Evolutionary conservation across 2,329 filamentous ascomycete species (phyloP).

Genomic region (Aaosphaeria pasadenensis): DNA sequence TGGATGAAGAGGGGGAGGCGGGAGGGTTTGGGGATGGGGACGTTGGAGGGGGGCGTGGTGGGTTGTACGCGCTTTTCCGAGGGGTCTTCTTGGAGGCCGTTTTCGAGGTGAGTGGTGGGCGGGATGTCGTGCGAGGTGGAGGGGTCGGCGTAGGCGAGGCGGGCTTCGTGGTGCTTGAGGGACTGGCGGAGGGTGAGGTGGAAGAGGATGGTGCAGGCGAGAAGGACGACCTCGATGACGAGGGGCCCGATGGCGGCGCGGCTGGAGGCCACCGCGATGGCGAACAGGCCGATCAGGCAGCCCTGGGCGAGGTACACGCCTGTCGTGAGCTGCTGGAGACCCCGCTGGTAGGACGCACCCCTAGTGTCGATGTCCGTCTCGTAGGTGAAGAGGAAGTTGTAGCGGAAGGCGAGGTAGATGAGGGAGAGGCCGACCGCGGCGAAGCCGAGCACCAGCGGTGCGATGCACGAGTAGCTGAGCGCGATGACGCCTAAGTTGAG

Average conservation of each 20-base stretch:
- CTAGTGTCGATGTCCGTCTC: constrained; percentile 47
- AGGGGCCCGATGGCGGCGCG: constrained; percentile 39
- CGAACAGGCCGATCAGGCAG: constrained; percentile 49
- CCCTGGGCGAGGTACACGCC: constrained; percentile 48
- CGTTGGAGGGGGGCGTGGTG: background rate
- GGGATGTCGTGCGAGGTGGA: constrained; percentile 3
- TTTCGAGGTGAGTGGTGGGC: constrained; percentile 18
- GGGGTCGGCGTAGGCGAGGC: constrained; percentile 27
- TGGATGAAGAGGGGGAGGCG: constrained; percentile 30
- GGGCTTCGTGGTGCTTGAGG: constrained; percentile 27
- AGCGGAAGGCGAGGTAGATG: constrained; percentile 48
- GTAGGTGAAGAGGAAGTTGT: constrained; percentile 50
- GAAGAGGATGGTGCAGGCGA: constrained; percentile 41
- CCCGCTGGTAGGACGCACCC: constrained; percentile 45
- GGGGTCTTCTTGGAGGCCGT: constrained; percentile 2
- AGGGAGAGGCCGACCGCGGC: constrained; percentile 43
- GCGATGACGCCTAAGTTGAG: constrained; percentile 45
- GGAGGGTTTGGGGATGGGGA: constrained; percentile 15
- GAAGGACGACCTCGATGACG: constrained; percentile 40
- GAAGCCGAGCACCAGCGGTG: constrained; percentile 48
- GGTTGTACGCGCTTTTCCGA: constrained; percentile 2
- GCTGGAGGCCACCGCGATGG: constrained; percentile 36
- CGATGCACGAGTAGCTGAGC: constrained; percentile 48
- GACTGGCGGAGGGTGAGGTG: constrained; percentile 34
- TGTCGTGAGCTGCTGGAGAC: constrained; percentile 46